Conservation (phyloP, 2,329 filamentous ascomycete species). For the Phaeosphaeriaceae sp. region DNA sequence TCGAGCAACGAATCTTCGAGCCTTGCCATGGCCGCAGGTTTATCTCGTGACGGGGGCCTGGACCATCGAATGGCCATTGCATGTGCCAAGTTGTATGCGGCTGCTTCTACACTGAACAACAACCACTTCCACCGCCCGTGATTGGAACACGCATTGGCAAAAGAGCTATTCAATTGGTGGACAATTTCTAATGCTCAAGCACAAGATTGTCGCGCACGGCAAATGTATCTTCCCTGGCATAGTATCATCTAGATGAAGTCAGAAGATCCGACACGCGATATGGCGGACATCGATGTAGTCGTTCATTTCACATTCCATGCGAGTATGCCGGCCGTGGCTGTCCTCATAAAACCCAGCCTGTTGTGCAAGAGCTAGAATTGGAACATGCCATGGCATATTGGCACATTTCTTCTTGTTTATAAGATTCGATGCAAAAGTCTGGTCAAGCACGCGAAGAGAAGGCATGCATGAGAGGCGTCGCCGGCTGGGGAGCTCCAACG, state of each 20-base stretch:
- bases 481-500: background rate
- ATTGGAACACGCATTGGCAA: background rate
- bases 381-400: background rate
- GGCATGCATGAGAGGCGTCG: background rate
- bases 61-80: background rate
- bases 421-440: background rate
- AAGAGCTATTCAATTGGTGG: background rate
- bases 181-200: too few species aligned
- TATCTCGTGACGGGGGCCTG: background rate
- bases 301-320: too few species aligned
- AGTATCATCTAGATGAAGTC: too few species aligned
- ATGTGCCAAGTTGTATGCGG: background rate
- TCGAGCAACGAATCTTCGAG: background rate
- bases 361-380: too few species aligned
- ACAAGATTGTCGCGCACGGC: too few species aligned
- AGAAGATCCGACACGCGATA: too few species aligned
- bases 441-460: background rate
- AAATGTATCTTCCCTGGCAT: too few species aligned
- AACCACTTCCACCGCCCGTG: background rate
- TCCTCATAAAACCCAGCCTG: too few species aligned
- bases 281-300: too few species aligned
- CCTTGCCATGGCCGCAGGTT: background rate
- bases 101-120: background rate
- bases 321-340: too few species aligned
- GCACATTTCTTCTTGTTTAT: background rate